Conservation (phyloP, 495 filamentous ascomycete species). For the Podospora pseudopauciseta region DNA sequence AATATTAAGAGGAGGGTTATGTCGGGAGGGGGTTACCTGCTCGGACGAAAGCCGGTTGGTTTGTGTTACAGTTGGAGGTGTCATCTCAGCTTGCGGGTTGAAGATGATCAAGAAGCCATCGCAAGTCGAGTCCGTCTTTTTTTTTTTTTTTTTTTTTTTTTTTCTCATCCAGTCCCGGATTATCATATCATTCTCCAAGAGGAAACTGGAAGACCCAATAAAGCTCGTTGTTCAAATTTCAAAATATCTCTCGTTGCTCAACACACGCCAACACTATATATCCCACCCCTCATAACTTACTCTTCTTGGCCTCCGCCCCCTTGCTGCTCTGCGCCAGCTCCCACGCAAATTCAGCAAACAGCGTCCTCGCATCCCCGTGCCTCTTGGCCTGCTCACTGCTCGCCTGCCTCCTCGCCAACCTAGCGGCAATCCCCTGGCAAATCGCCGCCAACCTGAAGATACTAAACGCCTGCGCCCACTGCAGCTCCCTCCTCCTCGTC, state of each 20-base stretch:
- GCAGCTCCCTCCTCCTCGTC: constrained; percentile 50
- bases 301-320: neutral
- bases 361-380: constrained; percentile 61
- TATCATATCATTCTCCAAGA: no score
- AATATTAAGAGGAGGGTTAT: no score
- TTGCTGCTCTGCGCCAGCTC: constrained; percentile 40
- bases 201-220: neutral
- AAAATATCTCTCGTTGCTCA: neutral
- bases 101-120: no score
- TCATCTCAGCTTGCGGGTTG: no score
- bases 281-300: constrained; percentile 14
- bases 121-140: no score
- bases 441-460: constrained; percentile 68
- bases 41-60: no score
- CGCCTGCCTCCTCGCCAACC: constrained; percentile 80
- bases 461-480: constrained; percentile 62
- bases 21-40: no score
- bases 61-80: no score
- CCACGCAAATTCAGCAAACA: constrained; percentile 75
- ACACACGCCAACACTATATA: neutral
- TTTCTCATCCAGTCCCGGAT: no score
- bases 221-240: neutral
- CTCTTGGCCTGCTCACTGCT: constrained; percentile 76
- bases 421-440: constrained; percentile 89
- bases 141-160: no score